These are phyloP conservation scores for Colletotrichum sansevieriae DNA, from an alignment of 2,329 filamentous ascomycete species.

Conservation along the genomic window DNA sequence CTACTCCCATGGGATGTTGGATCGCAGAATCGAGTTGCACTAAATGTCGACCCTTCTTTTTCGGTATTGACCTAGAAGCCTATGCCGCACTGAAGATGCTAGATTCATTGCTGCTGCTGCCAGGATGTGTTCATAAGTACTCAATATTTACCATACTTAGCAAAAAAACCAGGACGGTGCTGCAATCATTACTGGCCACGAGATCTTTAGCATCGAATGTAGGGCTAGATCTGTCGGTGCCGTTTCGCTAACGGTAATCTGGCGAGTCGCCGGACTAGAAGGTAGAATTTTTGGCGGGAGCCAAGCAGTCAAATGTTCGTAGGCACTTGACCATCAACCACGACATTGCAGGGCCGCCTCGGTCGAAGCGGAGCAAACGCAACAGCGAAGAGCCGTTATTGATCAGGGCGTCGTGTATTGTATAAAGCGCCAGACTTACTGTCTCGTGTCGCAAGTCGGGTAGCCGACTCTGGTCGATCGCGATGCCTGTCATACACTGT, in stretches of 20 bases:
- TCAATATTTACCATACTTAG: not conserved
- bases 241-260: slow-evolving; percentile 13
- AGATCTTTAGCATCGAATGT: slow-evolving; percentile 17
- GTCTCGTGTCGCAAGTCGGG: slow-evolving; percentile 30
- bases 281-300: slow-evolving; percentile 16
- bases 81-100: slow-evolving; percentile 14
- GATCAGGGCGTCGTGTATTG: slow-evolving; percentile 26
- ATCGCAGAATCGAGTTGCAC: slow-evolving; percentile 25
- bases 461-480: slow-evolving; percentile 8
- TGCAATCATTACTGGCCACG: slow-evolving; percentile 1
- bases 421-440: slow-evolving; percentile 13
- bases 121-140: not conserved
- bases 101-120: slow-evolving; percentile 4
- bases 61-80: slow-evolving; percentile 3
- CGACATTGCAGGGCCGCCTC: slow-evolving; percentile 18
- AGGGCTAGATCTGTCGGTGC: slow-evolving; percentile 19
- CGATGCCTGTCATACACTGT: slow-evolving; percentile 5
- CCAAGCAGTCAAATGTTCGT: slow-evolving; percentile 20
- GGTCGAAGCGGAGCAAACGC: slow-evolving; percentile 12
- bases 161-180: too few species aligned
- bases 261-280: not conserved
- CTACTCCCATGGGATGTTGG: not conserved
- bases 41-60: not conserved
- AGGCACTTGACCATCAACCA: slow-evolving; percentile 8
- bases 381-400: slow-evolving; percentile 24